Evolutionary conservation across 2,329 filamentous ascomycete genomes (phyloP).

Genomic region (Sarocladium kiliense): DNA sequence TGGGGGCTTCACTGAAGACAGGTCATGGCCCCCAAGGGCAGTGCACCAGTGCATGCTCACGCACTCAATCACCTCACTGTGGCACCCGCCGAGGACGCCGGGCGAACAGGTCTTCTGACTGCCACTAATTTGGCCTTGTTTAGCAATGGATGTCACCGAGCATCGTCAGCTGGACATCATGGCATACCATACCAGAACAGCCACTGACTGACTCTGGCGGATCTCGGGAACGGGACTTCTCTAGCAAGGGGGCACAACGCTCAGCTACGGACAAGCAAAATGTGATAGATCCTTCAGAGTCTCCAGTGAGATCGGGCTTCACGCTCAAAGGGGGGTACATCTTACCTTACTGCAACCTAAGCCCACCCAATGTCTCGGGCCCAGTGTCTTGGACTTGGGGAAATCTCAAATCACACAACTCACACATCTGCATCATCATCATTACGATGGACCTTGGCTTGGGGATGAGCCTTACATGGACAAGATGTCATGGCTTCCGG

Average conservation of each 20-base stretch:
- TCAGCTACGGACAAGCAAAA: background rate
- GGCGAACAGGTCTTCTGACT: too few relatives aligned
- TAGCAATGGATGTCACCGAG: too few relatives aligned
- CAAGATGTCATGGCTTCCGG: background rate
- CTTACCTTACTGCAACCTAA: background rate
- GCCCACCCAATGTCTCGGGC: background rate
- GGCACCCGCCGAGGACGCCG: too few relatives aligned
- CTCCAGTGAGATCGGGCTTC: background rate
- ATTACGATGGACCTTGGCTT: background rate
- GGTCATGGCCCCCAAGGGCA: background rate
- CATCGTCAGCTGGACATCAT: background rate
- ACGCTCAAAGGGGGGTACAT: background rate
- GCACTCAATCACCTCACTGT: too few relatives aligned
- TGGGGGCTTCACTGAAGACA: conserved; percentile 1
- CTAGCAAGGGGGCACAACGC: background rate
- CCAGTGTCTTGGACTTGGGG: background rate
- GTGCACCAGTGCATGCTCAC: too few relatives aligned
- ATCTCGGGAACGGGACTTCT: background rate
- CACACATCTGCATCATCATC: background rate
- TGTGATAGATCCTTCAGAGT: background rate
- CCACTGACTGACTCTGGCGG: too few relatives aligned
- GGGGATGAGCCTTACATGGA: background rate
- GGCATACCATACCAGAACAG: background rate
- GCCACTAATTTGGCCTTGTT: too few relatives aligned
- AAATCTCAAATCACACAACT: background rate